These are phyloP conservation scores for Cinnamomum micranthum DNA, from an alignment of 164 flowering plant species.

Conservation along the genomic window DNA sequence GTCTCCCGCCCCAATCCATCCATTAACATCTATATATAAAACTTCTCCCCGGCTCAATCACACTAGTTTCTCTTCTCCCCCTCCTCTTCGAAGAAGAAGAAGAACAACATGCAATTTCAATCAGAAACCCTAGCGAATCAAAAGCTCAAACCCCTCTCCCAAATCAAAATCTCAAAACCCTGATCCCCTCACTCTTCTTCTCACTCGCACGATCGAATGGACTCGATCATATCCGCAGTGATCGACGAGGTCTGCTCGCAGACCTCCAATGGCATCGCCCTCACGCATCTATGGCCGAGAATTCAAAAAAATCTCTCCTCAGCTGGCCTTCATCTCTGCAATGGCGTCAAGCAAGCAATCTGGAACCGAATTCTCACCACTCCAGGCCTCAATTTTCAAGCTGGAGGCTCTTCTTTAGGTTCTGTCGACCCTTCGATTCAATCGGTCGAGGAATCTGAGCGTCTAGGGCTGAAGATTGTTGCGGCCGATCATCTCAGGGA, in stretches of 20 bases:
- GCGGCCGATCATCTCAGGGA: constrained; percentile 62
- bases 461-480: constrained; percentile 36
- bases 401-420: background rate
- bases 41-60: too few species aligned
- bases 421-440: constrained; percentile 25
- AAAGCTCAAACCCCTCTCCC: background rate
- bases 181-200: background rate
- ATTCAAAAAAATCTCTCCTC: constrained; percentile 32
- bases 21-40: too few species aligned
- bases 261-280: constrained; percentile 40
- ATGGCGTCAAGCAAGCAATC: constrained; percentile 40
- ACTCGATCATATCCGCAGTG: constrained; percentile 55
- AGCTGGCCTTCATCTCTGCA: constrained; percentile 39
- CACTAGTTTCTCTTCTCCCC: too few species aligned
- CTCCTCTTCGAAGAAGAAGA: too few species aligned
- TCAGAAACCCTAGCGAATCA: background rate
- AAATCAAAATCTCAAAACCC: background rate
- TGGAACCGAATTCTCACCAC: constrained; percentile 41
- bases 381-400: constrained; percentile 46
- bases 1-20: too few species aligned
- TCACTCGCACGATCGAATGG: constrained; percentile 36
- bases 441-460: constrained; percentile 47
- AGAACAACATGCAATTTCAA: background rate
- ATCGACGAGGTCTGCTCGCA: constrained; percentile 68
- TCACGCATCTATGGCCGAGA: constrained; percentile 45